Base-by-base conservation (phyloP, 257 asterid species). In the Solanum piurae region DNA sequence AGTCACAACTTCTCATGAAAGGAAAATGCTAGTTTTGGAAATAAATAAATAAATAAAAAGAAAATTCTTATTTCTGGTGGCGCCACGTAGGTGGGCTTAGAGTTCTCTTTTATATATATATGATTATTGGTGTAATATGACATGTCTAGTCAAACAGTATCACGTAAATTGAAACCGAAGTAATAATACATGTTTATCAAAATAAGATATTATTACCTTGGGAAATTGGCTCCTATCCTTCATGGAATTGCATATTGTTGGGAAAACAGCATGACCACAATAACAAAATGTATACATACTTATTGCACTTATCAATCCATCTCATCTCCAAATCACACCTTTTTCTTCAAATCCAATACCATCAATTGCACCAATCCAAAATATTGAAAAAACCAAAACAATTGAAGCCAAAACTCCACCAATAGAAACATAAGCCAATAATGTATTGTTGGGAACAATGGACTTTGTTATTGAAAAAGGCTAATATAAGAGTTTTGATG, bases 211-310 rank as follows among this genome's bases (percentile, higher is more conserved):
- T 49, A 49, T 49, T 89, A 46, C 55, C 55, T 12, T 46, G 18
- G 55, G 55, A 86, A 92, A 92, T 44, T 92, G 87, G 37, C 23
- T 83, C 83, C 84, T 92, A 33, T 94, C 94, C 33, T 86, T 88
- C 97, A 91, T 93, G n/a, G 96, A 94, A 87, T 68, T 82, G 87
- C 91, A 88, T 0, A 93, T 87, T 27, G 90, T 91, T 1, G 98
- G 95, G 42, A 94, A 93, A 86, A 94, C 89, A 2, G 95, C 88
- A 89, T 92, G 95, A 3, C 92, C 96, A 88, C 92, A 91, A 55
- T 91, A 94, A 86, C 95, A 92, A 31, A 94, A 93, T 0, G 94
- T 91, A 76, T 36, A 92, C 89, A 93, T 86, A 42, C 94, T 94
- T n/a, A 92, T 40, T 40, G 93, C 80, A 1, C 90, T 90, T 27